Percentiles rank a stretch among this genome's conserved stretches.
These are phyloP conservation scores for Fraxinus dipetala DNA, from an alignment of 305 asterid genomes.

Conservation along the genomic window DNA sequence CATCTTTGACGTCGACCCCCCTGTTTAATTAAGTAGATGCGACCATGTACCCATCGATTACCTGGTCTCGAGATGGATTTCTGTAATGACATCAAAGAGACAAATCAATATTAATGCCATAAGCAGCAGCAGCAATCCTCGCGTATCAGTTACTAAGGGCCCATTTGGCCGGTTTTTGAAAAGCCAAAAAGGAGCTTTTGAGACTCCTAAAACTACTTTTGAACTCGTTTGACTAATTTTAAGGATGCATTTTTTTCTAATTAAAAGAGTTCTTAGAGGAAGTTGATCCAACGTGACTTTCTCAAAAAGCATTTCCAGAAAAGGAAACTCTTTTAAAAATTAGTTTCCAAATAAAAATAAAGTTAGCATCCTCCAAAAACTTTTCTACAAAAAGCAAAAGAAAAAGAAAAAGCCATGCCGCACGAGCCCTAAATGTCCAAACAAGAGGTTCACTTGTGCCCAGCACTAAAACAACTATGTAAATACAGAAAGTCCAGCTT, in stretches of 20 bases:
- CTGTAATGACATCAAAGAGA: constrained; percentile 33
- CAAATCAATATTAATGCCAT: background rate
- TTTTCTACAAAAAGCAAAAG: background rate
- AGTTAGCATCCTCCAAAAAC: background rate
- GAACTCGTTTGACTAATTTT: no score
- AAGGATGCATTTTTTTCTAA: background rate
- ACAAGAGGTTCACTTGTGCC: background rate
- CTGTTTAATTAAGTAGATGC: constrained; percentile 69
- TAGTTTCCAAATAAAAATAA: background rate
- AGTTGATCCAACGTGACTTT: background rate
- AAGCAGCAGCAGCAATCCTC: background rate
- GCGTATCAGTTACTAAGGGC: background rate
- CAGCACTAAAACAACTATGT: background rate
- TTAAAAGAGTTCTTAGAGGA: no score
- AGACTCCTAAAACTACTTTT: background rate
- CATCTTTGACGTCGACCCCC: constrained; percentile 55
- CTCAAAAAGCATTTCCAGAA: background rate
- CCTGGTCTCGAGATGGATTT: constrained; percentile 67
- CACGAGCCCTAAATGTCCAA: background rate
- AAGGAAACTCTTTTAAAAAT: no score
- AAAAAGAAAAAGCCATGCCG: background rate
- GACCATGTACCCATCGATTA: constrained; percentile 79
- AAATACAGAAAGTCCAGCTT: background rate
- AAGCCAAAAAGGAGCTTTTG: background rate
- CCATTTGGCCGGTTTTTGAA: background rate